A percentile compares a stretch with the other conserved stretches of the same genome.
phyloP scores from a whole-genome alignment of 768 basidiomycete species.

The Lyophyllum shimeji region DNA sequence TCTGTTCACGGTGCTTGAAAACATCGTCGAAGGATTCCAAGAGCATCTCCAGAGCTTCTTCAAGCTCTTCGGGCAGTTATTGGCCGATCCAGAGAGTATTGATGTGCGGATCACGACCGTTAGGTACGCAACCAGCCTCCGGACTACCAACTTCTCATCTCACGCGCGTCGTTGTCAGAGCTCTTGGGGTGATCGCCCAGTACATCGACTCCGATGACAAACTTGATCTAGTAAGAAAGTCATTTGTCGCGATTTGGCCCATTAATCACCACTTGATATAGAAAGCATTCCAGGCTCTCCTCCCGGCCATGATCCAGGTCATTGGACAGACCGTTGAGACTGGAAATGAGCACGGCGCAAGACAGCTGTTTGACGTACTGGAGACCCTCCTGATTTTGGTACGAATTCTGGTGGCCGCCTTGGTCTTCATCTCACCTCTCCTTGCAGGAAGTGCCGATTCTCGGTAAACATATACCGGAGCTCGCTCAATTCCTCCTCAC shows the following conservation, averaged over 20 bases:
- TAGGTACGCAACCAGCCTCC: slow-evolving; percentile 41
- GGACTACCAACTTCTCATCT: slow-evolving; percentile 3
- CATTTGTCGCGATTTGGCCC: background rate
- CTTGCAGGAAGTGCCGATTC: slow-evolving; percentile 85
- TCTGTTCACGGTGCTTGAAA: slow-evolving; percentile 88
- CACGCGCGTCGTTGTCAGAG: slow-evolving; percentile 38
- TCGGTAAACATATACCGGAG: slow-evolving; percentile 85
- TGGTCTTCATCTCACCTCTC: slow-evolving; percentile 7
- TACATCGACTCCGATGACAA: slow-evolving; percentile 91
- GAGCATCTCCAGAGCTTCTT: slow-evolving; percentile 73
- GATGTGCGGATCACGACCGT: slow-evolving; percentile 92
- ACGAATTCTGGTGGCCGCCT: slow-evolving; percentile 19
- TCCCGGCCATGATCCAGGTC: slow-evolving; percentile 87
- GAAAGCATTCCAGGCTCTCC: slow-evolving; percentile 85
- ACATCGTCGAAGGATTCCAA: slow-evolving; percentile 87
- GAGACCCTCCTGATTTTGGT: slow-evolving; percentile 95
- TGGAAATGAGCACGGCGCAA: slow-evolving; percentile 77
- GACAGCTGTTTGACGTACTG: slow-evolving; percentile 92
- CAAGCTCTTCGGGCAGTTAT: slow-evolving; percentile 69
- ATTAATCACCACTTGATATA: slow-evolving; percentile 25
- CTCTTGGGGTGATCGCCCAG: slow-evolving; percentile 91
- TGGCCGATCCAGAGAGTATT: slow-evolving; percentile 81
- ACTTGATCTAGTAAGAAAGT: slow-evolving; percentile 68
- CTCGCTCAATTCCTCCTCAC: slow-evolving; percentile 86
- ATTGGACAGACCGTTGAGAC: slow-evolving; percentile 80